Evolutionary conservation across 176 grass and related monocot genomes (phyloP).

Genomic region (Raddia guianensis): DNA sequence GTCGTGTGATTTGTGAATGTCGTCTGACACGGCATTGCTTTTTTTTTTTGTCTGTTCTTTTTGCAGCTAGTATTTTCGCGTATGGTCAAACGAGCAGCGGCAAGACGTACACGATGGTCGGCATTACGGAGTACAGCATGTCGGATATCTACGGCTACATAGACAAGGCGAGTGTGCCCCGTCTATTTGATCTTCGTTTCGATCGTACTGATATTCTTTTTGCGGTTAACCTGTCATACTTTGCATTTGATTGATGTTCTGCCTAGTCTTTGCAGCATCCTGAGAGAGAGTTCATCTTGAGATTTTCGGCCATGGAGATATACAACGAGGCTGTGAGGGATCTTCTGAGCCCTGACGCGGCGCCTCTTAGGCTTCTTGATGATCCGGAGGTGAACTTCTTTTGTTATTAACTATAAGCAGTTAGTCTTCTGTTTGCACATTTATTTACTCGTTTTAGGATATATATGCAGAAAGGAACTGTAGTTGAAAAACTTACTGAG

Average conservation of each 20-base stretch:
- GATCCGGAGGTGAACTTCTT: slow-evolving; percentile 70
- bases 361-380: slow-evolving; percentile 80
- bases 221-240: background rate
- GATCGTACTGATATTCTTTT: background rate
- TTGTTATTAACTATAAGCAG: background rate
- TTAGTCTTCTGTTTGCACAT: background rate
- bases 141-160: slow-evolving; percentile 87
- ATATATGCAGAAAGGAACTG: slow-evolving; percentile 76
- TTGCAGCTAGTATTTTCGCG: slow-evolving; percentile 84
- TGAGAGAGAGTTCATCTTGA: slow-evolving; percentile 78
- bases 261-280: slow-evolving; percentile 50
- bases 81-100: slow-evolving; percentile 98
- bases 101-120: slow-evolving; percentile 96
- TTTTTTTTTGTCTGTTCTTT: background rate
- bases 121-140: slow-evolving; percentile 73
- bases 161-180: slow-evolving; percentile 40
- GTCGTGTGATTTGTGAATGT: background rate
- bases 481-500: slow-evolving; percentile 86
- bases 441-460: background rate
- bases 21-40: background rate
- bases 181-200: background rate
- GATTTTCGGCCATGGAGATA: slow-evolving; percentile 93
- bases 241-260: background rate
- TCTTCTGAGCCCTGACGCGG: slow-evolving; percentile 61
- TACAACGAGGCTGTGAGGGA: slow-evolving; percentile 95